Evolutionary conservation across 768 basidiomycete genomes (phyloP), one percentile per base, ranked within the genome.

Genomic region (Sporobolomyces pararoseus): DNA sequence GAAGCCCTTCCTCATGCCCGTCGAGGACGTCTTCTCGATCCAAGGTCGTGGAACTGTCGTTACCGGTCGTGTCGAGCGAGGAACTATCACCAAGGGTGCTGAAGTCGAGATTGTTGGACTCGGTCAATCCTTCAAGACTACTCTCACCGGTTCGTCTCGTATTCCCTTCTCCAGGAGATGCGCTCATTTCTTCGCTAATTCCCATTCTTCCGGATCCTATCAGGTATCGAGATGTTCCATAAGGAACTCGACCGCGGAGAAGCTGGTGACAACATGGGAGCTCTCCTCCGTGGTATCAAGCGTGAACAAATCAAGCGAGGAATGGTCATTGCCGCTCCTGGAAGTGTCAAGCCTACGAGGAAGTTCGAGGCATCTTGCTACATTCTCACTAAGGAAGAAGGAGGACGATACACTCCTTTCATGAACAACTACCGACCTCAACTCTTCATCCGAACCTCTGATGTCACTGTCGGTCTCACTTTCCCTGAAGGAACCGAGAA

Each of bases 251-350:
- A 99, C 44, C 87, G 93, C 65, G 94, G 91, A 68, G 91, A 98
- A 81, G 95, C 96, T 71, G 96, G 96, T 76, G 96, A 99, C 82
- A 98, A 98, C 84, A 97, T 98, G 91, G 96, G 96, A 75, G 90
- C 89, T 65, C 84, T 99, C 44, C 87, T 99, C 53, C 91, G 96
- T 80, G 94, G 96, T 78, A 83, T 97, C 80, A 98, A 98, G 83
- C 89, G 95, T 72, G 96, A 98, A 78, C 92, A 98, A 81, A 83
- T 99, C 77, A 85, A 86, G 73, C 89, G 96, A 74, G 96, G 96
- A 52, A 91, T 94, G 79, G 89, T 98, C 65, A 85, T 99, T 78
- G 85, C 88, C 75, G 84, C 86, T 37, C 93, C 94, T 31, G 91
- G 91, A 39, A 85, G 90, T 12, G 90, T 98, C 82, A 95, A 93